Evolutionary conservation across 2,329 filamentous ascomycete genomes (phyloP).

Genomic region (Fusarium concolor): DNA sequence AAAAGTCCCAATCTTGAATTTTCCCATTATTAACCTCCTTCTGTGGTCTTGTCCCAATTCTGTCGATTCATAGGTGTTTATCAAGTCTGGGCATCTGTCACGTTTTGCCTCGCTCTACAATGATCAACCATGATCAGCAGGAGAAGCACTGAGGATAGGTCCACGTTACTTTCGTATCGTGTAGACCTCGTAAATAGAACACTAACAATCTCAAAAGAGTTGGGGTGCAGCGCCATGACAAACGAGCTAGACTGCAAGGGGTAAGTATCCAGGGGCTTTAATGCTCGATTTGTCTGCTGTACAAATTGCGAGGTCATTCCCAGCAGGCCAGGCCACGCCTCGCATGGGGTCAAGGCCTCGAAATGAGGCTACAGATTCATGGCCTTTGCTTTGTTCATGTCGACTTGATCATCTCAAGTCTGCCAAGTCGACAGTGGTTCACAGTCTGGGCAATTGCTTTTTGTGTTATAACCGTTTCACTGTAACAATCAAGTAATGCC

Average conservation of each 20-base stretch:
- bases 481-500: background rate
- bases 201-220: slow-evolving; percentile 26
- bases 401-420: no score
- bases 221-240: slow-evolving; percentile 19
- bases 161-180: slow-evolving; percentile 5
- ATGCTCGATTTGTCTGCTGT: slow-evolving; percentile 1
- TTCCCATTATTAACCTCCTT: background rate
- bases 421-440: no score
- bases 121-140: slow-evolving; percentile 29
- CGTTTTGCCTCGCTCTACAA: slow-evolving; percentile 17
- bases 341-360: background rate
- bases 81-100: slow-evolving; percentile 31
- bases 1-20: background rate
- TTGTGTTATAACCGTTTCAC: background rate
- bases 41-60: background rate
- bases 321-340: no score
- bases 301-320: slow-evolving; percentile 2
- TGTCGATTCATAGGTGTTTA: no score
- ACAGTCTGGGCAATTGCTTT: background rate
- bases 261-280: slow-evolving; percentile 5
- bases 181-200: slow-evolving; percentile 33
- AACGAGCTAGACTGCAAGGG: slow-evolving; percentile 14
- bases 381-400: no score
- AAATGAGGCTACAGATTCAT: slow-evolving; percentile 7
- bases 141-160: slow-evolving; percentile 16